Evolutionary conservation across 2,329 filamentous ascomycete species (phyloP).

Genomic region (Aureobasidium sp.): DNA sequence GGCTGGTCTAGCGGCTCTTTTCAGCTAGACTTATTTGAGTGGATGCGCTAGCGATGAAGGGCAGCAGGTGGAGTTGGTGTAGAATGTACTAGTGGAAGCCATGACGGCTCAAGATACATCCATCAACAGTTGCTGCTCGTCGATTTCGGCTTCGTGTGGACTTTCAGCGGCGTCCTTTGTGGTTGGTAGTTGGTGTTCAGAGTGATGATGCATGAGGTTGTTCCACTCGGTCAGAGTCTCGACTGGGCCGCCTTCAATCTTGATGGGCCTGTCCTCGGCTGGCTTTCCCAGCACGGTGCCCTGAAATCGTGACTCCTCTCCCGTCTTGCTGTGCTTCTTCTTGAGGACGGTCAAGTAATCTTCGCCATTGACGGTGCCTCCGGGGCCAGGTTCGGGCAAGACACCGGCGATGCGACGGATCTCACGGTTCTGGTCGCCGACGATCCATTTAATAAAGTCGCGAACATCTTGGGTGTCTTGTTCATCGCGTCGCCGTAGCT

Average conservation of each 20-base stretch:
- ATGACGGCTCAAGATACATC: constrained; percentile 4
- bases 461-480: constrained; percentile 74
- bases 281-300: constrained; percentile 75
- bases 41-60: background rate
- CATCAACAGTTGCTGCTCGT: constrained; percentile 12
- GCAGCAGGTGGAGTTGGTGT: background rate
- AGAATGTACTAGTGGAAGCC: background rate
- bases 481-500: constrained; percentile 43
- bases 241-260: constrained; percentile 69
- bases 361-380: constrained; percentile 43
- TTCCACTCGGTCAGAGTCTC: constrained; percentile 63
- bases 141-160: constrained; percentile 8
- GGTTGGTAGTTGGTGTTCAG: constrained; percentile 9
- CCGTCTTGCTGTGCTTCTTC: constrained; percentile 85
- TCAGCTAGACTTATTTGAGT: background rate
- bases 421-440: constrained; percentile 65
- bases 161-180: constrained; percentile 8
- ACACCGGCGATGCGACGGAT: constrained; percentile 76
- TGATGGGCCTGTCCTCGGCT: constrained; percentile 62
- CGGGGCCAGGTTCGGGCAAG: constrained; percentile 39
- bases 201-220: constrained; percentile 17
- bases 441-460: constrained; percentile 73
- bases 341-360: constrained; percentile 58
- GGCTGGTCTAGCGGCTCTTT: background rate
- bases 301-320: constrained; percentile 77